These are phyloP conservation scores for Cornus controversa DNA, from an alignment of 148 eudicot genomes.

Conservation along the genomic window DNA sequence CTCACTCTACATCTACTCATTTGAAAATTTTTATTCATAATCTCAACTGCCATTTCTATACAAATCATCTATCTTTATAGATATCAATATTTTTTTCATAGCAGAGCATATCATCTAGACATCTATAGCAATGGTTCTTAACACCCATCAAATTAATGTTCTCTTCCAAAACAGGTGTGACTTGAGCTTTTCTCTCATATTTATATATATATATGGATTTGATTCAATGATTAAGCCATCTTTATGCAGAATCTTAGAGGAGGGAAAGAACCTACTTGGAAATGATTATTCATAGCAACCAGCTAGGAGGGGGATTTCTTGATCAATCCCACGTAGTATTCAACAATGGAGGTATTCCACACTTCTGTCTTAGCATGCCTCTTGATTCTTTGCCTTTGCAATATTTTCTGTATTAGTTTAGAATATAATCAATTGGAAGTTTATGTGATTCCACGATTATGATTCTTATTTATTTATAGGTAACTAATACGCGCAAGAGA, in stretches of 20 bases:
- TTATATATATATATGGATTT: background rate
- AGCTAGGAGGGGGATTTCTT: constrained; percentile 22
- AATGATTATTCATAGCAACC: constrained; percentile 30
- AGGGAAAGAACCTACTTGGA: constrained; percentile 27
- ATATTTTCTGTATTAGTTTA: background rate
- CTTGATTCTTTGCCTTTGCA: background rate
- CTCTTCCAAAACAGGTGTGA: constrained; percentile 48
- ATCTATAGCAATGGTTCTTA: constrained; percentile 40
- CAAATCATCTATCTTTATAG: background rate
- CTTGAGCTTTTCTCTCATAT: background rate
- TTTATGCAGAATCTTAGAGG: constrained; percentile 30
- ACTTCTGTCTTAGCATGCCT: no score
- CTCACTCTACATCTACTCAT: no score
- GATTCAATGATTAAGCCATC: background rate
- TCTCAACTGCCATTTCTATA: background rate
- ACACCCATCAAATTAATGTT: constrained; percentile 47
- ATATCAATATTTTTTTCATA: background rate
- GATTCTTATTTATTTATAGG: constrained; percentile 6
- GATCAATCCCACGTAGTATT: constrained; percentile 38
- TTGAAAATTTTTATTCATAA: no score
- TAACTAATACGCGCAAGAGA: constrained; percentile 34
- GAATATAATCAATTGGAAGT: no score
- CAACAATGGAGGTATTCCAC: constrained; percentile 31
- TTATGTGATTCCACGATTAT: no score
- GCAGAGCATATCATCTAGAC: background rate